Evolutionary conservation across 139 green algal genomes (phyloP), one percentile per base, ranked within the genome.

Genomic region (Chlorella sp.): DNA sequence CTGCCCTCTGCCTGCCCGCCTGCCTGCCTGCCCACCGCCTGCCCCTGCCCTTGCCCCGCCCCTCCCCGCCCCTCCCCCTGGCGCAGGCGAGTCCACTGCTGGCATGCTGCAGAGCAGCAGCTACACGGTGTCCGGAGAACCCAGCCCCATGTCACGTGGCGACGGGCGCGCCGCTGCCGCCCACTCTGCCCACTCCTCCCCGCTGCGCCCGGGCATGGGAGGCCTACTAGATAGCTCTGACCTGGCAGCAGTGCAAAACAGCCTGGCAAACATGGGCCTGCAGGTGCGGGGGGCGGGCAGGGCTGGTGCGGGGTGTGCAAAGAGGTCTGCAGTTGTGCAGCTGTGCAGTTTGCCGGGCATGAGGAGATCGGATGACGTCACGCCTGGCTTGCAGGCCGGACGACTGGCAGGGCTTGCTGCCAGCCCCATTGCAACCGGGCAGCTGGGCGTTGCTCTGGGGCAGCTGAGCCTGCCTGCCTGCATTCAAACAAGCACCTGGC

Each of bases 171-270:
- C 36, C 22, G 61, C 61, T 68, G 68, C 57, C 64, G 79, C 78
- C 28, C 76, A 83, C 39, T 81, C 61, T 9, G n/a, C 87, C 9
- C 87, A 90, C 76, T 90, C 87, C 77, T 90, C 87, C 19, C 87
- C 87, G 24, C 78, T 90, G 87, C 87, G 87, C 87, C 87, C 87
- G 1, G 78, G 64, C 61, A 86, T 90, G 87, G 87, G 37, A 5
- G 77, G 48, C 30, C 64, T 90, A 61, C 87, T 90, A 39, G 87
- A 90, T 19, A 39, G 60, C 36, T 61, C 78, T 5, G 87, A 91
- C 42, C 86, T 93, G 86, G 91, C 89, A 22, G 91, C 91, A 34
- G 89, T 93, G 68, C 92, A 94, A 85, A 92, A 82, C 88, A 93
- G 92, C 92, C 90, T 94, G 81, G 90, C 92, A 1, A 79, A 86